Evolutionary conservation across 2,329 filamentous ascomycete genomes (phyloP).

Genomic region (Penicillium sp.): DNA sequence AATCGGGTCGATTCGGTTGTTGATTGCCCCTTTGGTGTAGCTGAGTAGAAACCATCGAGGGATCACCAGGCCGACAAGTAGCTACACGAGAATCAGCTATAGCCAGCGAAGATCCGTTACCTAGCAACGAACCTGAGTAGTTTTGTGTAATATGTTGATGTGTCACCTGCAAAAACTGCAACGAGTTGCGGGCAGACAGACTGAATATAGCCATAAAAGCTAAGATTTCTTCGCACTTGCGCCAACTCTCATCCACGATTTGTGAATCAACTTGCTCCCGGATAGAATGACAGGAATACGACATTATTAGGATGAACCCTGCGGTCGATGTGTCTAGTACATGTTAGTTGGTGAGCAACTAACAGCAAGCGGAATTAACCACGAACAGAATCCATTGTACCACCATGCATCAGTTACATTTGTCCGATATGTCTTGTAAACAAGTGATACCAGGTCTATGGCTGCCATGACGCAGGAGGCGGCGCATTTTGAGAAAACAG

Average conservation of each 20-base stretch:
- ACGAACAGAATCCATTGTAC: conserved; percentile 42
- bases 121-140: conserved; percentile 9
- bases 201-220: conserved; percentile 28
- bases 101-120: not conserved
- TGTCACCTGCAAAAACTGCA: conserved; percentile 27
- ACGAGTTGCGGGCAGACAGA: conserved; percentile 27
- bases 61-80: conserved; percentile 4
- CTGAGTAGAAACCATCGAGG: conserved; percentile 1
- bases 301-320: conserved; percentile 32
- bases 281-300: conserved; percentile 22
- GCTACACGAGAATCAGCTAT: conserved; percentile 5
- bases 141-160: conserved; percentile 21
- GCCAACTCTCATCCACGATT: conserved; percentile 23
- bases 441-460: conserved; percentile 28
- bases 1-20: not conserved
- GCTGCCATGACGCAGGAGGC: conserved; percentile 30
- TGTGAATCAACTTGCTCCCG: conserved; percentile 16
- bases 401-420: conserved; percentile 34
- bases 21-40: conserved; percentile 6
- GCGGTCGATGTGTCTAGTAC: conserved; percentile 28
- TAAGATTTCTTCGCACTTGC: conserved; percentile 27
- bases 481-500: conserved; percentile 29
- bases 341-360: not conserved
- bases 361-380: not conserved
- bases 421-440: conserved; percentile 28